Evolutionary conservation across 176 grass and related monocot genomes (phyloP), one percentile per base, ranked within the genome.

Genomic region (Aegilops umbellulata): DNA sequence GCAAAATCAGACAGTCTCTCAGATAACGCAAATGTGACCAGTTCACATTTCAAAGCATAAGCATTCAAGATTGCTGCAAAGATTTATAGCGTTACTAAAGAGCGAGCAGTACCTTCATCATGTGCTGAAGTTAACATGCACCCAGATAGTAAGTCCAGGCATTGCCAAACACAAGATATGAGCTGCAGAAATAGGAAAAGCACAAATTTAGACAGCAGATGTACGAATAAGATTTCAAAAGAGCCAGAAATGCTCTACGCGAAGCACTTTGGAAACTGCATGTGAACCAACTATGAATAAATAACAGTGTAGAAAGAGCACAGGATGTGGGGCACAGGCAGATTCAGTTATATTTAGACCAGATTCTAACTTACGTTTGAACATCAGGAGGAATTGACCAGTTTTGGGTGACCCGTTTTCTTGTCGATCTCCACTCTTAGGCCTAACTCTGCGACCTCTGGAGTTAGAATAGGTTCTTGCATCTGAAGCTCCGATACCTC

Each of bases 351-450:
- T 24, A 9, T 30, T 39, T 35, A 25, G 14, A 47, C 49, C 1
- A 20, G 39, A 65, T 82, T 47, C 15, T 14, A 47, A 63, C 58
- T 65, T 68, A 47, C 77, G 4, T 31, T 82, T 73, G 84, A 91
- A 92, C 81, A 71, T 87, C 76, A 91, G 36, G 69, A 80, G 89
- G 88, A 91, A 87, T 98, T 98, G 77, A 98, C 86, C 69, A 98
- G 58, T 66, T 98, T 98, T 26, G 90, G 90, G 25, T 53, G 84
- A 57, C 81, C 78, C 10, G 64, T 95, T 84, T 88, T 85, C 86
- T 91, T 84, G 86, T 98, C 94, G 38, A 98, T 91, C 87, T 95
- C 92, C 25, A 98, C 92, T 79, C 86, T 92, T 62, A 95, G 80
- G 24, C 94, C 97, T 79, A 94, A 82, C 47, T 84, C 57, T 79